Percentiles rank a stretch among this genome's conserved stretches.
Conservation (phyloP, 2,329 filamentous ascomycete genomes). For the Penicillium rolfsii region DNA sequence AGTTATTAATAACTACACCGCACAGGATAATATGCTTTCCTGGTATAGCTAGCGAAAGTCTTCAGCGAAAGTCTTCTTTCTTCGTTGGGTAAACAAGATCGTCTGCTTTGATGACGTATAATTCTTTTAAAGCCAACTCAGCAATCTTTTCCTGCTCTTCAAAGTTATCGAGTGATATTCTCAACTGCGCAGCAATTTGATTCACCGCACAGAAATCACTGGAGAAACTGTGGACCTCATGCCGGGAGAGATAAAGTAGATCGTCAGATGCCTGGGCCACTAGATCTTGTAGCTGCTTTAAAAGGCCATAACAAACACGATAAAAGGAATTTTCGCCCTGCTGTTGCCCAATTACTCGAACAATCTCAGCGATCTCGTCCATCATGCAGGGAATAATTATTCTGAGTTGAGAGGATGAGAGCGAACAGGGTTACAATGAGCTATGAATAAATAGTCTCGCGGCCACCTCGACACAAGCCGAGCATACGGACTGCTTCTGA, state of each 20-base stretch:
- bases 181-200: background rate
- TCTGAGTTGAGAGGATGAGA: background rate
- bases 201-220: constrained; percentile 1
- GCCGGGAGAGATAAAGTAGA: background rate
- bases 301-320: background rate
- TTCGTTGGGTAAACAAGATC: background rate
- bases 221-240: background rate
- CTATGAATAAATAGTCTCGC: background rate
- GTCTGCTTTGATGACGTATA: constrained; percentile 1
- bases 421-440: background rate
- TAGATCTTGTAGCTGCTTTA: background rate
- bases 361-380: background rate
- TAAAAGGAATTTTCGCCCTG: background rate
- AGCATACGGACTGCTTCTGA: background rate
- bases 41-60: background rate
- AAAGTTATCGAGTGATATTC: background rate
- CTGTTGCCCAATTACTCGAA: background rate
- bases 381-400: constrained; percentile 1
- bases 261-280: background rate
- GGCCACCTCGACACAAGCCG: background rate
- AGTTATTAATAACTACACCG: background rate
- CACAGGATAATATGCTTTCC: background rate
- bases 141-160: background rate
- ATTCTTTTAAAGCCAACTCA: background rate
- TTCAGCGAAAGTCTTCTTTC: background rate